Percentiles rank a stretch among this genome's conserved stretches.
Conservation (phyloP, 1,284 basidiomycete genomes). For the Volvariella surrecta region DNA sequence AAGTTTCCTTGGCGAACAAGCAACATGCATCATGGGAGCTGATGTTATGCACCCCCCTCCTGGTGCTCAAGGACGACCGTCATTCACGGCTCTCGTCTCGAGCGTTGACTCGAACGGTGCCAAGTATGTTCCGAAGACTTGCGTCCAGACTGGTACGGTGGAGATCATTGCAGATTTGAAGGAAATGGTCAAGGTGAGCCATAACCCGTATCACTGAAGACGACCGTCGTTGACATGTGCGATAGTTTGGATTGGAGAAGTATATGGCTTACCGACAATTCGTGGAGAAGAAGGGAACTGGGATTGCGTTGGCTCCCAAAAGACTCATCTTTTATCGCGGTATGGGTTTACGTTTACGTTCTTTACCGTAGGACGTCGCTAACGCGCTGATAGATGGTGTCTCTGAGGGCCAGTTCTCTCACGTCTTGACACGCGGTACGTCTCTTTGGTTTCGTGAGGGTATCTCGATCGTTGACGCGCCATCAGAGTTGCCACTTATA, state of each 20-base stretch:
- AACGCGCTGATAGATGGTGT: conserved; percentile 50
- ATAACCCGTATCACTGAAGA: conserved; percentile 1
- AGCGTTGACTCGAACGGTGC: conserved; percentile 63
- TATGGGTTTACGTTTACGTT: conserved; percentile 15
- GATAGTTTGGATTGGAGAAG: conserved; percentile 40
- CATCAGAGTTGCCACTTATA: conserved; percentile 42
- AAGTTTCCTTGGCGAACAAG: conserved; percentile 45
- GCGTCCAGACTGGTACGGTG: conserved; percentile 57
- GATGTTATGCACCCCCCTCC: conserved; percentile 76
- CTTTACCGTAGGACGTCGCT: background rate
- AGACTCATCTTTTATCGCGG: conserved; percentile 72
- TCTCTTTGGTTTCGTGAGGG: conserved; percentile 10
- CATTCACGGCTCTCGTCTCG: conserved; percentile 68
- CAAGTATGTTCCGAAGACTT: conserved; percentile 43
- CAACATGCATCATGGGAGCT: conserved; percentile 75
- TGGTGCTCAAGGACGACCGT: conserved; percentile 62
- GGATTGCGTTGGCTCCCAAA: conserved; percentile 34
- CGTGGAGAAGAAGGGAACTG: conserved; percentile 39
- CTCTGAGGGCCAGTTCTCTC: conserved; percentile 65
- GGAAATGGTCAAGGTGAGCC: conserved; percentile 45
- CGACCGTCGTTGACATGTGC: too few relatives aligned
- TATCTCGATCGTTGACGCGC: conserved; percentile 1
- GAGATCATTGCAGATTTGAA: conserved; percentile 70
- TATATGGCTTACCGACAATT: conserved; percentile 45
- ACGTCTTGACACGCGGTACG: conserved; percentile 48